Conservation (phyloP, 352 stramenopile genomes). For the Globisporangium lucens region DNA sequence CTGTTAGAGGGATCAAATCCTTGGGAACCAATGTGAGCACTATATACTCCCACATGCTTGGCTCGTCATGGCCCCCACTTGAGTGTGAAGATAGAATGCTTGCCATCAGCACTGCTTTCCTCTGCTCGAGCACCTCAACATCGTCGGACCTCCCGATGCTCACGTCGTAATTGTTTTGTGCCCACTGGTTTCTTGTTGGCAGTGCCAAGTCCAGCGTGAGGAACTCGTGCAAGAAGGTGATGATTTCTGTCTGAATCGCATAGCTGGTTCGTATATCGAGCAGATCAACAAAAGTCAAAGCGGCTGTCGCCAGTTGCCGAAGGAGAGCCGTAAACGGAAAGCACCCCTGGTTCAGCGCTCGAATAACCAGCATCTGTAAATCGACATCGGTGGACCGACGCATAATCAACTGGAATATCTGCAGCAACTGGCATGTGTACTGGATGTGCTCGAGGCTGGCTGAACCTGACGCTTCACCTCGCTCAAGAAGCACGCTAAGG, state of each 20-base stretch:
- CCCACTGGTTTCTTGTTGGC: constrained; percentile 21
- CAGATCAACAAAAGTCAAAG: not conserved
- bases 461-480: not conserved
- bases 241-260: constrained; percentile 21
- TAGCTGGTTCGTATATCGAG: constrained; percentile 13
- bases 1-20: not conserved
- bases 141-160: constrained; percentile 26
- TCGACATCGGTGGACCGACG: constrained; percentile 37
- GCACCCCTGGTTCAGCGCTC: constrained; percentile 26
- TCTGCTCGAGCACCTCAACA: constrained; percentile 47
- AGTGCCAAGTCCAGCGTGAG: constrained; percentile 34
- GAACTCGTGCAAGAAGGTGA: constrained; percentile 38
- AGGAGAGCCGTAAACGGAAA: constrained; percentile 28
- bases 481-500: constrained; percentile 26
- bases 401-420: constrained; percentile 38
- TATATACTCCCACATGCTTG: constrained; percentile 35
- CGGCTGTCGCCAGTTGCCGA: constrained; percentile 7
- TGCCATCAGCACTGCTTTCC: constrained; percentile 52
- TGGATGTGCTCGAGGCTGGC: constrained; percentile 6
- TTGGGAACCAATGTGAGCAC: constrained; percentile 27
- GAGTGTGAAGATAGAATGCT: constrained; percentile 32
- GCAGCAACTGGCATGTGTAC: constrained; percentile 26
- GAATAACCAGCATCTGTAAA: constrained; percentile 38
- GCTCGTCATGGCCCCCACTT: constrained; percentile 30
- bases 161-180: not conserved